Conservation (phyloP, 371 early-diverging fungal species). For the Umbelopsis sp. region DNA sequence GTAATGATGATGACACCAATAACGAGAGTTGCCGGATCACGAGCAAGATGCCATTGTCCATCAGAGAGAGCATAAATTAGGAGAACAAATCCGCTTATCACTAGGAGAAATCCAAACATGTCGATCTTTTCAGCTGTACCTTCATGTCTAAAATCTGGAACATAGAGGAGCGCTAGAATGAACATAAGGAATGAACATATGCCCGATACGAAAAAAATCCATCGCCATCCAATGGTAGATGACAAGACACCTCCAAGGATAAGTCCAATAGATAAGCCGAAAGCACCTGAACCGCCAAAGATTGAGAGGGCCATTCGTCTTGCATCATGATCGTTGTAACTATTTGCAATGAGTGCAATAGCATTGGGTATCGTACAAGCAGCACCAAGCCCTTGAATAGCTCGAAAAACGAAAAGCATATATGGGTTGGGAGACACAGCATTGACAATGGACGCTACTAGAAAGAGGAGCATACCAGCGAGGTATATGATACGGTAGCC, state of each 20-base stretch:
- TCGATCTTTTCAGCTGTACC: constrained; percentile 39
- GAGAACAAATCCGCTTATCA: constrained; percentile 40
- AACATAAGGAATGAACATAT: constrained; percentile 38
- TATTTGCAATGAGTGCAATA: constrained; percentile 15
- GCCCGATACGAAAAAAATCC: constrained; percentile 47
- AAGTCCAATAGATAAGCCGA: constrained; percentile 49
- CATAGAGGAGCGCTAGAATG: constrained; percentile 28
- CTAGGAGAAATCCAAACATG: constrained; percentile 40
- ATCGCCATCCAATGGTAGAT: constrained; percentile 48
- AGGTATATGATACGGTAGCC: neutral
- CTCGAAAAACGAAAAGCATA: neutral
- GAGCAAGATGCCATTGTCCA: constrained; percentile 41
- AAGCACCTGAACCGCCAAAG: constrained; percentile 45
- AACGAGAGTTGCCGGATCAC: constrained; percentile 39
- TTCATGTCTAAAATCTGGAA: constrained; percentile 29
- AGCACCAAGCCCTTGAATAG: neutral
- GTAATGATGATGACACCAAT: constrained; percentile 40
- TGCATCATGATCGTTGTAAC: neutral
- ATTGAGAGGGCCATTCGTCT: constrained; percentile 35
- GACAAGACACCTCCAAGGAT: constrained; percentile 50
- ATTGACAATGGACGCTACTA: neutral
- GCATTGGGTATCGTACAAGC: constrained; percentile 14
- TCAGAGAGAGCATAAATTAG: constrained; percentile 47
- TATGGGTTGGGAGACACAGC: neutral
- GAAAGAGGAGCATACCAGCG: neutral